Conservation (phyloP, 352 stramenopile genomes). For the Phytophthora chlamydospora region DNA sequence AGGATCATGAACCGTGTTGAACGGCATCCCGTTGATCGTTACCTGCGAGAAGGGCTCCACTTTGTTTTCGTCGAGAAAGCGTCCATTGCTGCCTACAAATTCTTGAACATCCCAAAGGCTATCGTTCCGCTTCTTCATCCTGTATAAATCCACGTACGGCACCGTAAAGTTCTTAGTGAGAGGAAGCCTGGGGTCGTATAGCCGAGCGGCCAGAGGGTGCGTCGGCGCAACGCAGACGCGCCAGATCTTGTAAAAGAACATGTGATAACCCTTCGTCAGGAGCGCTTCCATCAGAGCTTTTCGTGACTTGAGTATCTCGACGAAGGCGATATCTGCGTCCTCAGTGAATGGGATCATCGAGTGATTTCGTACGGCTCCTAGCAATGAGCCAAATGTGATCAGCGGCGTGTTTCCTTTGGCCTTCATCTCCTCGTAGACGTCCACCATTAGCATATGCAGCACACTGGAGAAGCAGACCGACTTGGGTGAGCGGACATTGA, state of each 20-base stretch:
- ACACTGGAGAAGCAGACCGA: conserved; percentile 55
- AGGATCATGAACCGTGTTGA: conserved; percentile 46
- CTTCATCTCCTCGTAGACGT: conserved; percentile 54
- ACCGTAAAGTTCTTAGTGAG: conserved; percentile 14
- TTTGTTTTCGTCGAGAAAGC: conserved; percentile 20
- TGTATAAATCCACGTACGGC: conserved; percentile 54
- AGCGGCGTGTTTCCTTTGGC: conserved; percentile 28
- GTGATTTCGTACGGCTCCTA: conserved; percentile 49
- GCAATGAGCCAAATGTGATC: conserved; percentile 49
- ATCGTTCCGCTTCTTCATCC: conserved; percentile 17
- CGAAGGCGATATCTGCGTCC: conserved; percentile 54
- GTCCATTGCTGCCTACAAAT: conserved; percentile 15
- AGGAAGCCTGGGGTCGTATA: conserved; percentile 39
- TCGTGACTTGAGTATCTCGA: conserved; percentile 17
- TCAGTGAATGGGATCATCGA: conserved; percentile 62
- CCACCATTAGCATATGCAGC: conserved; percentile 58
- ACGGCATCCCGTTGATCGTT: conserved; percentile 39
- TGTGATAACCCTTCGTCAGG: conserved; percentile 56
- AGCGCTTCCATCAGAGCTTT: conserved; percentile 20
- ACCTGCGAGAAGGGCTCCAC: conserved; percentile 34
- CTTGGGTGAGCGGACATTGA: conserved; percentile 25
- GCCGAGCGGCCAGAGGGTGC: conserved; percentile 38
- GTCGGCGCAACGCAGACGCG: conserved; percentile 47
- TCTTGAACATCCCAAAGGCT: conserved; percentile 29
- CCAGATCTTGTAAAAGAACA: conserved; percentile 49